A percentile compares a stretch with the other conserved stretches of the same genome.
Conservation (phyloP, 2,329 filamentous ascomycete species). For the Paecilomyces dactylethromorphus region DNA sequence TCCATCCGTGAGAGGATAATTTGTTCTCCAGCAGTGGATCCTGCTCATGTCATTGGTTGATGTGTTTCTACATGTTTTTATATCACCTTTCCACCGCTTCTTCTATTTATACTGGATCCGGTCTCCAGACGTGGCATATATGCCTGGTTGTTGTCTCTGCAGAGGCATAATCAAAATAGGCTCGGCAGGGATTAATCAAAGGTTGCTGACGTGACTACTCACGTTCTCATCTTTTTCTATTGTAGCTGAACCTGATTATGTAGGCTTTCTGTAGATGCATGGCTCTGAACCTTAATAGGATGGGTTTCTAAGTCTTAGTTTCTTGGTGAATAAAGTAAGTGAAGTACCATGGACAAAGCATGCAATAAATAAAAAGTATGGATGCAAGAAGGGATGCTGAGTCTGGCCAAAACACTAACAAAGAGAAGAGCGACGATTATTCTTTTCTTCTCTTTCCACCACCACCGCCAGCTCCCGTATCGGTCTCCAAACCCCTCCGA, state of each 20-base stretch:
- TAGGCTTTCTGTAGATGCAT: not conserved
- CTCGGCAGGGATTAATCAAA: not conserved
- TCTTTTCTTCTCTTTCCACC: constrained; percentile 21
- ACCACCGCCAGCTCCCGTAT: constrained; percentile 10
- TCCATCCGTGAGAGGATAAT: not conserved
- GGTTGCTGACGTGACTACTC: not conserved
- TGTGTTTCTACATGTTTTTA: not conserved
- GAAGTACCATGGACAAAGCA: not conserved
- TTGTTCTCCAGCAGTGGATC: not conserved
- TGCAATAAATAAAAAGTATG: not conserved
- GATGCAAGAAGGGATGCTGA: not conserved
- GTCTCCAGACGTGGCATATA: not conserved
- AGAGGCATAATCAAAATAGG: not conserved
- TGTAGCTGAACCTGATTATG: not conserved
- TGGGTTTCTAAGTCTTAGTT: not conserved
- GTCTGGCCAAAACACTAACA: not conserved
- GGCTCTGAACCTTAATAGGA: not conserved
- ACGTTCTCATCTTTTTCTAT: not conserved
- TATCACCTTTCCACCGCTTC: not conserved
- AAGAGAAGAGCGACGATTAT: constrained; percentile 4
- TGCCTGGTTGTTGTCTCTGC: not conserved
- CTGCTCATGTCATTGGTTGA: not conserved
- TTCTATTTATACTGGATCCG: not conserved
- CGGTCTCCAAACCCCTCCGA: constrained; percentile 36
- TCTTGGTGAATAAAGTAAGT: not conserved